Evolutionary conservation across 306 rosid genomes (phyloP), one percentile per base, ranked within the genome.

Genomic region (Sesbania bispinosa): DNA sequence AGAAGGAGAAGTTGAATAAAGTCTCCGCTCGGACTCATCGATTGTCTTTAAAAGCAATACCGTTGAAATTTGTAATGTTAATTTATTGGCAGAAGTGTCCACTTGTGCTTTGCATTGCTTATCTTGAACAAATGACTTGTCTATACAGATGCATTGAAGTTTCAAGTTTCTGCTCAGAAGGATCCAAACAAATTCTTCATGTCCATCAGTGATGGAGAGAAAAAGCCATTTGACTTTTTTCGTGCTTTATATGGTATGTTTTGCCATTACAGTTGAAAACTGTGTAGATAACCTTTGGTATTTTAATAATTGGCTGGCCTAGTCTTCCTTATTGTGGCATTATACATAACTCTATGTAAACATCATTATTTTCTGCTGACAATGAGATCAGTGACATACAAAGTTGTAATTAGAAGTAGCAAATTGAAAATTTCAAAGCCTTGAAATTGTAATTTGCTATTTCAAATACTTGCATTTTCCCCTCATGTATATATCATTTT

Each of bases 161-260:
- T 73, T 26, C 39, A 73, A 54, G 76, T 82, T 79, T 18, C 74
- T 30, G 21, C 77, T 69, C 77, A 83, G 48, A 81, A 77, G 79
- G 63, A 77, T 16, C 29, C 79, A 7, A 57, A 75, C 32, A 80
- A 67, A 53, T 51, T 80, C 63, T 69, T 79, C 47, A 60, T 82
- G 85, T 66, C 81, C 23, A 75, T 75, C 65, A 69, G 9, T 46
- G 73, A 58, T 43, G 76, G 78, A 80, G 84, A 77, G 42, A 73
- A 83, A 21, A 71, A 75, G n/a, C 88, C 86, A 13, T 38, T 76
- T 47, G 82, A 83, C 41, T 63, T 76, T 24, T 67, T 79, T 1
- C 84, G 82, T 1, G 69, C 51, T 76, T n/a, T 83, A 21, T 80
- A 61, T 76, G 84, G 87, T 83, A 80, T 72, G 71, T 29, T 30